A percentile compares a stretch with the other conserved stretches of the same genome.
These are phyloP conservation scores for Hanseniaspora singularis DNA, from an alignment of 805 yeast species.

Conservation along the genomic window DNA sequence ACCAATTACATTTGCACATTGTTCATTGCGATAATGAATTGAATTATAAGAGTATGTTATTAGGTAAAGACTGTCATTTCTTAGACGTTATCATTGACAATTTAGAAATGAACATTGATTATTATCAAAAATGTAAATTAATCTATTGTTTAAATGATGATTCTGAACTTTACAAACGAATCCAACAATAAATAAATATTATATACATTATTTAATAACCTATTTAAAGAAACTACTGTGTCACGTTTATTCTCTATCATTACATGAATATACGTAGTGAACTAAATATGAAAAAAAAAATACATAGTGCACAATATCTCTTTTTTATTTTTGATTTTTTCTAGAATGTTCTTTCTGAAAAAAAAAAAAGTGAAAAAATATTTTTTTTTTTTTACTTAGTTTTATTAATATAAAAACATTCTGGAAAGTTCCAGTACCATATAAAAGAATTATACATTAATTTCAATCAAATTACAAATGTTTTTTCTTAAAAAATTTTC, in stretches of 20 bases:
- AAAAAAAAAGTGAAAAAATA: background rate
- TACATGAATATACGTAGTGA: no score
- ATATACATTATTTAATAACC: no score
- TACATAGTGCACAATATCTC: no score
- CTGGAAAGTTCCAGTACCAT: constrained; percentile 3
- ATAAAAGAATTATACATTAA: no score
- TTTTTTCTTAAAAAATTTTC: background rate
- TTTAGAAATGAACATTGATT: constrained; percentile 36
- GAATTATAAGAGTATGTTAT: constrained; percentile 50
- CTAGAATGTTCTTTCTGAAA: constrained; percentile 6
- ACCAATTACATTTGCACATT: constrained; percentile 87
- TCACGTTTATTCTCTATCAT: no score
- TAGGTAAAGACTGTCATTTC: constrained; percentile 64
- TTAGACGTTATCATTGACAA: constrained; percentile 74
- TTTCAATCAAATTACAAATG: no score
- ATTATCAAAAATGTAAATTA: constrained; percentile 9
- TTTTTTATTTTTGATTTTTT: background rate
- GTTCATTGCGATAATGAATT: constrained; percentile 64
- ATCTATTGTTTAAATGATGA: constrained; percentile 8
- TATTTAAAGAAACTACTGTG: no score
- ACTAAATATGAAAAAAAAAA: no score
- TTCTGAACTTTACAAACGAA: constrained; percentile 4
- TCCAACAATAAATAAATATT: no score
- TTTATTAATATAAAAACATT: background rate
- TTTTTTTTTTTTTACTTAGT: no score